Conservation (phyloP, 441 rosid species). For the Brassica balearica region DNA sequence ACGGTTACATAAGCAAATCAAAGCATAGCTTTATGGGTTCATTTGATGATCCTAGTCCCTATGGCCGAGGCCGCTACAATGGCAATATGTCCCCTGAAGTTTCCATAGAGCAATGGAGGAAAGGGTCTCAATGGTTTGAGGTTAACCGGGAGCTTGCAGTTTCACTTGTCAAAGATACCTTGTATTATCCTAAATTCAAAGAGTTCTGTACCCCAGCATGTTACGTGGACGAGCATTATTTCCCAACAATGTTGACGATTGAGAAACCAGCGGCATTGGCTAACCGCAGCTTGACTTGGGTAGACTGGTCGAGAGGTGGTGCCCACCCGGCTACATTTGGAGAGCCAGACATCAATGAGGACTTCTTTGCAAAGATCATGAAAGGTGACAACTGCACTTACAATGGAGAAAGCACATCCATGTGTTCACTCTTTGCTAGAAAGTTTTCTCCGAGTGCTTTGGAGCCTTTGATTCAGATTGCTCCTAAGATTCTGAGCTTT, state of each 20-base stretch:
- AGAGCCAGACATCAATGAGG: conserved; percentile 62
- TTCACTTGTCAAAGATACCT: conserved; percentile 65
- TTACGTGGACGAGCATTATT: conserved; percentile 92
- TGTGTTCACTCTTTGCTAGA: conserved; percentile 74
- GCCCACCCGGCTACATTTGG: conserved; percentile 94
- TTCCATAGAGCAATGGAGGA: conserved; percentile 75
- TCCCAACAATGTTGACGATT: conserved; percentile 89
- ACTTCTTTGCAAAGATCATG: conserved; percentile 57
- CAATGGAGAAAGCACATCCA: conserved; percentile 50
- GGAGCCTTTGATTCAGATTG: conserved; percentile 61
- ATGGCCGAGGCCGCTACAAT: conserved; percentile 85
- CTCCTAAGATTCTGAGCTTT: conserved; percentile 60
- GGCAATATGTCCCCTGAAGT: conserved; percentile 80
- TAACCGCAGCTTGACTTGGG: conserved; percentile 87
- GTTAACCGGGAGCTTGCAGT: conserved; percentile 73
- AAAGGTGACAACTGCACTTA: conserved; percentile 58
- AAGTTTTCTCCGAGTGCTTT: conserved; percentile 82
- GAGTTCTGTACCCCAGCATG: conserved; percentile 76
- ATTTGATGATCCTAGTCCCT: conserved; percentile 83
- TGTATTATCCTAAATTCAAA: conserved; percentile 64
- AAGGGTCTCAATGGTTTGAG: conserved; percentile 97
- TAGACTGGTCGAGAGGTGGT: conserved; percentile 96
- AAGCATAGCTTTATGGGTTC: conserved; percentile 75
- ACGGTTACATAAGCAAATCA: conserved; percentile 67
- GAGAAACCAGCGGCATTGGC: conserved; percentile 63